phyloP scores from a whole-genome alignment of 257 asterid species.

The Leonotis leonurus region DNA sequence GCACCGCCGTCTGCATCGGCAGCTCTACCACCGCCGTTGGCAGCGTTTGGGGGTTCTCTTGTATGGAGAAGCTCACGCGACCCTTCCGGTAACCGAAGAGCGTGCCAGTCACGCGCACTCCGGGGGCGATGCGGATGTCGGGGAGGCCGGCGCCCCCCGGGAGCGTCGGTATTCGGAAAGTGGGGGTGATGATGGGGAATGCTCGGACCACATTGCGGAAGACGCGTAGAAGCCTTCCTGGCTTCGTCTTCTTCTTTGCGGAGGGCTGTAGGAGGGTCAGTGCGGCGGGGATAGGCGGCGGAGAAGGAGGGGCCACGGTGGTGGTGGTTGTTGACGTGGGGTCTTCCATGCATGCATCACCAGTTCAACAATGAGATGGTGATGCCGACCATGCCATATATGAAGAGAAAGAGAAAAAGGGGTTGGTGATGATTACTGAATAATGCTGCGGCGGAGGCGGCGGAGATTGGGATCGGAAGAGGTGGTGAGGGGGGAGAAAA shows the following conservation, averaged over 20 bases:
- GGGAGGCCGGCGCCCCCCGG: slow-evolving; percentile 55
- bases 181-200: slow-evolving; percentile 64
- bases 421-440: too few relatives aligned
- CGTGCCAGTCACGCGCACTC: slow-evolving; percentile 54
- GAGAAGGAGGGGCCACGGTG: slow-evolving; percentile 25
- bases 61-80: slow-evolving; percentile 50
- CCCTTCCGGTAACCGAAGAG: slow-evolving; percentile 62
- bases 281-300: slow-evolving; percentile 30
- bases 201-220: slow-evolving; percentile 67
- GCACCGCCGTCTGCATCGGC: slow-evolving; percentile 40
- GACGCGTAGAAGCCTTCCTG: slow-evolving; percentile 37
- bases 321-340: slow-evolving; percentile 20
- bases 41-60: slow-evolving; percentile 36
- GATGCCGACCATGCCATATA: neutral
- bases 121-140: slow-evolving; percentile 18
- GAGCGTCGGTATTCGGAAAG: slow-evolving; percentile 60
- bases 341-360: slow-evolving; percentile 67
- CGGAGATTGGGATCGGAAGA: too few relatives aligned
- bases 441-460: too few relatives aligned
- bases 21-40: slow-evolving; percentile 48
- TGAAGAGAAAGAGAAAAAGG: too few relatives aligned
- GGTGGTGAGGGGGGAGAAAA: too few relatives aligned
- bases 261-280: slow-evolving; percentile 64
- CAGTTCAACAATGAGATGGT: slow-evolving; percentile 28
- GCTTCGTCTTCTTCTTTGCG: slow-evolving; percentile 26